Base-by-base conservation (phyloP, 768 basidiomycete species). In the Tylopilus balloui region DNA sequence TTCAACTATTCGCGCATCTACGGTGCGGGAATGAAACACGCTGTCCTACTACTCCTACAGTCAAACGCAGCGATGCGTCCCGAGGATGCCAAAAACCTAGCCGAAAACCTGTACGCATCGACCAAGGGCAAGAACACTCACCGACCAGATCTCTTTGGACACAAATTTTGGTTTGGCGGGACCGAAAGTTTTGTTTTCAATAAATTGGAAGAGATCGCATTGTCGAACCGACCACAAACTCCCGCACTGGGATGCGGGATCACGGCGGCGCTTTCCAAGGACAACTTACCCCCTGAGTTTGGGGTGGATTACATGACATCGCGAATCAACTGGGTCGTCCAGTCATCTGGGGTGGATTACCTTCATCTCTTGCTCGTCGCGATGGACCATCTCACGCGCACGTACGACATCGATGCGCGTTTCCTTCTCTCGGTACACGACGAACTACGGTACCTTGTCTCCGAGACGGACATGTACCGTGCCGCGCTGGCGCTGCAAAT, bases 1-100 rank as follows among this genome's bases (percentile, higher is more conserved):
- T 99, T 99, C 80, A 99, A 99, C 64, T 99, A 98, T 61, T 96
- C 95, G 37, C 83, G 95, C 29, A 96, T 99, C 57, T 98, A 98
- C 60, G 94, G 95, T n/a, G 95, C 95, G 1, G 96, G 94, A 6
- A 90, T 92, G 83, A 85, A 86, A 49, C 93, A 99, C 58, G 96
- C 94, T 2, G 74, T 92, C 6, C 79, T 92, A 10, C 78, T 98
- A 1, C 76, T 99, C 4, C 72, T 92, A 38, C 94, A 98, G 65
- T 79, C 86, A 13, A 95, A 87, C 57, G 75, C 91, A 1, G 77
- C 72, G 6, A 88, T 97, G 80, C 70, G 84, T 7, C 81, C 81
- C 1, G 85, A 88, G 44, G 70, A 85, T 54, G 95, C 95, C 2
- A 83, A 85, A 55, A 77, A 80, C 52, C 75, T 90, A 4, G 95